Conservation (phyloP, 2,329 filamentous ascomycete species). For the Exophiala spinifera region DNA sequence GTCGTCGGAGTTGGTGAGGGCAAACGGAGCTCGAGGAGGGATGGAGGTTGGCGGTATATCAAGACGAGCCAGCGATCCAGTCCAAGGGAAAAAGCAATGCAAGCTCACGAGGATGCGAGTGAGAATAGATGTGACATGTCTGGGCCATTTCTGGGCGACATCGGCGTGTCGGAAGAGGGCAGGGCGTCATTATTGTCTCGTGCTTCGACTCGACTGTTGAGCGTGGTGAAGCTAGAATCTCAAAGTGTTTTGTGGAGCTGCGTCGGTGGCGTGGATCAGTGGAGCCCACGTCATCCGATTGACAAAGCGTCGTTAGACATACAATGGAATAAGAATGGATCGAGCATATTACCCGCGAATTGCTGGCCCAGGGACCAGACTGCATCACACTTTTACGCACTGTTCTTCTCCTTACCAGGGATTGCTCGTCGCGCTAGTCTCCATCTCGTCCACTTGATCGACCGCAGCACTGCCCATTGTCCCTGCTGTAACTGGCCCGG, state of each 20-base stretch:
- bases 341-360: too few species aligned
- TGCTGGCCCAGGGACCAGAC: too few species aligned
- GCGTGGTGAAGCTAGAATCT: conserved; percentile 11
- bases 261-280: conserved; percentile 23
- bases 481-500: too few species aligned
- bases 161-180: conserved; percentile 5
- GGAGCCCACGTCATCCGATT: conserved; percentile 17
- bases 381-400: too few species aligned
- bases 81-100: background rate
- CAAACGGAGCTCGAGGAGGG: background rate
- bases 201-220: too few species aligned
- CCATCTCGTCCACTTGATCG: too few species aligned
- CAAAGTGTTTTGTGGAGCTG: conserved; percentile 8
- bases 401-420: too few species aligned
- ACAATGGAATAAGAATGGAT: too few species aligned
- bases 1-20: too few species aligned
- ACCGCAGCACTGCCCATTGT: too few species aligned
- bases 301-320: background rate
- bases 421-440: too few species aligned
- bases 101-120: background rate
- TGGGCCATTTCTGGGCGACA: conserved; percentile 6
- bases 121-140: background rate
- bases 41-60: background rate
- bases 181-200: conserved; percentile 16
- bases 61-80: background rate